phyloP scores from a whole-genome alignment of 192 early-diverging fungal species.

The Endogone sp. region DNA sequence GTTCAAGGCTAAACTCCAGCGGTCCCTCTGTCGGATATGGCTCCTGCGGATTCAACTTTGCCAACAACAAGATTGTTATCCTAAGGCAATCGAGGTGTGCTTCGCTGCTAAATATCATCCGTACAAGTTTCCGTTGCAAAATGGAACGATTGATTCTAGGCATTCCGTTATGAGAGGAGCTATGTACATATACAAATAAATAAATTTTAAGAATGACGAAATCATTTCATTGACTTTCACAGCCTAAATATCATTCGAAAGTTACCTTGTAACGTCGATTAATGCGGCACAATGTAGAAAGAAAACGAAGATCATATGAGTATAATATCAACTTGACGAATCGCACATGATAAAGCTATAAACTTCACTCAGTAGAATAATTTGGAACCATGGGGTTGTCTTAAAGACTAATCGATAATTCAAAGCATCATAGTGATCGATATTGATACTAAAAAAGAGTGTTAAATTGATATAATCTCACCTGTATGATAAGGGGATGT shows the following conservation, averaged over 20 bases:
- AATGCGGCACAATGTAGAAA: too few species aligned
- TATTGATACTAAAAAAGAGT: neutral
- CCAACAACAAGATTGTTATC: conserved; percentile 39
- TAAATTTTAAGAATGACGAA: too few species aligned
- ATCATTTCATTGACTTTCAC: too few species aligned
- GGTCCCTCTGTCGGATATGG: conserved; percentile 13
- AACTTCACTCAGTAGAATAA: neutral
- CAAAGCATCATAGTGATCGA: conserved; percentile 4
- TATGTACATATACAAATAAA: too few species aligned
- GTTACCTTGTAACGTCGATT: neutral
- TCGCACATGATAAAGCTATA: neutral
- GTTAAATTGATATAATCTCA: neutral
- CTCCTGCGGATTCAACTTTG: conserved; percentile 19
- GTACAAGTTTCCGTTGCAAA: conserved; percentile 32
- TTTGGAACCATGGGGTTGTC: conserved; percentile 4
- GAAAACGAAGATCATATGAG: too few species aligned
- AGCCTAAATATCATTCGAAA: neutral
- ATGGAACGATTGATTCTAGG: conserved; percentile 2
- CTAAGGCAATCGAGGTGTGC: conserved; percentile 40
- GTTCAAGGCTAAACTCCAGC: conserved; percentile 20
- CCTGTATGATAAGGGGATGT: neutral
- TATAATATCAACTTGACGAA: neutral
- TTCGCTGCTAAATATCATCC: conserved; percentile 37
- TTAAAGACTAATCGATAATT: conserved; percentile 8
- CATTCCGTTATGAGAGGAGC: too few species aligned